Evolutionary conservation across 106 monocot genomes (phyloP), one percentile per base, ranked within the genome.

Genomic region (Acorus calamus): DNA sequence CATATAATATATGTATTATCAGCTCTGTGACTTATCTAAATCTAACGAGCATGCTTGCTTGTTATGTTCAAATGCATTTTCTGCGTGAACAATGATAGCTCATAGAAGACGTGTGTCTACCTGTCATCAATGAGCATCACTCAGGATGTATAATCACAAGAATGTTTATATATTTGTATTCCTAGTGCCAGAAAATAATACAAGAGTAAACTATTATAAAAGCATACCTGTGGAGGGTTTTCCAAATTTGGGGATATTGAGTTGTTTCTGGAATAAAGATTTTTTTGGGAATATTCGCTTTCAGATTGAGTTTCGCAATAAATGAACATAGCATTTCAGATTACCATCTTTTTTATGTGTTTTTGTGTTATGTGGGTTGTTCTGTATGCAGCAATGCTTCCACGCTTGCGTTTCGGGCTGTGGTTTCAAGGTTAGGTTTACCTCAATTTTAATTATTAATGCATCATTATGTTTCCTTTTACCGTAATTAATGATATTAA

Each of bases 391-490:
- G 94, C 82, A 89, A n/a, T 94, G 94, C 51, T 94, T 94, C 72
- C 66, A 73, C 78, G 94, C 94, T 44, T 94, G 94, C 69, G 79
- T 84, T 71, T 81, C 94, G 50, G 94, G 94, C 43, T 94, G 94
- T 65, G 78, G 94, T 63, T 94, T 79, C 71, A 94, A 84, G 89
- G 94, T 94, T 57, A 62, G 80, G 11, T 43, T 53, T 11, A 52
- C 50, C 3, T 70, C n/a, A 7, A 62, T 46, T 3, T 4, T 44
- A 41, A 51, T 14, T 51, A 45, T 7, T 6, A 49, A 14, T 49
- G 7, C 13, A 41, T 5, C 10, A 28, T 46, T 13, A 56, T 67
- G 5, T 49, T 62, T 46, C 49, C 44, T 47, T 47, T 8, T 28
- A 13, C 8, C 5, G 4, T 52, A 66, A 52, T 42, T 2, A 43